Conservation (phyloP, 2,329 filamentous ascomycete genomes). For the Alternaria rosae region DNA sequence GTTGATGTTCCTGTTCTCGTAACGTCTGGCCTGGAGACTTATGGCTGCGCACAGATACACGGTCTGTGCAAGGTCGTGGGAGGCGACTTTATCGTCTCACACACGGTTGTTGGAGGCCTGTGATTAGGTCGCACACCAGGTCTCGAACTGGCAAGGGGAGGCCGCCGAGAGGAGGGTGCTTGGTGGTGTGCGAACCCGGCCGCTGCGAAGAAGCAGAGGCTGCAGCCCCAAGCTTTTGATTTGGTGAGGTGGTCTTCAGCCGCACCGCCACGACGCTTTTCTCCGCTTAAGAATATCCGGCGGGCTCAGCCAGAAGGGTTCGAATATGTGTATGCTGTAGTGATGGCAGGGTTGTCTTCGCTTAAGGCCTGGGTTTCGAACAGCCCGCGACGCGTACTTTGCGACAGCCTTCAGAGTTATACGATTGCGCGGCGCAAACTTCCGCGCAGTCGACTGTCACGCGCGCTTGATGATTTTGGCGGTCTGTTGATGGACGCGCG, state of each 20-base stretch:
- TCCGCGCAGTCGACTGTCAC: not conserved
- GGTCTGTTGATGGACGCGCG: conserved; percentile 4
- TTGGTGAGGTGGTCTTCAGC: conserved; percentile 13
- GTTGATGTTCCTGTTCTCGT: not conserved
- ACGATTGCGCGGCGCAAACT: not conserved
- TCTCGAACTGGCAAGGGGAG: not conserved
- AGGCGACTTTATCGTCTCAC: conserved; percentile 4
- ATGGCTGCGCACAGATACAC: not conserved
- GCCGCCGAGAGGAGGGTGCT: conserved; percentile 4
- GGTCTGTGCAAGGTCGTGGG: not conserved
- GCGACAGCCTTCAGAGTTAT: not conserved
- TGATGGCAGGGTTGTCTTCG: conserved; percentile 4
- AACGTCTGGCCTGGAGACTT: not conserved
- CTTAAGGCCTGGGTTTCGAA: conserved; percentile 1
- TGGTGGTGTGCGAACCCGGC: conserved; percentile 7
- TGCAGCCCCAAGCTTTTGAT: conserved; percentile 7
- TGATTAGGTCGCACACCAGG: not conserved
- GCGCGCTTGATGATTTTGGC: not conserved
- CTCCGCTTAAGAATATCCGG: conserved; percentile 11
- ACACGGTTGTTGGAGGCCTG: not conserved
- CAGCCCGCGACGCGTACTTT: not conserved
- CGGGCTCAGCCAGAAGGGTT: conserved; percentile 6
- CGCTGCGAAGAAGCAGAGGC: conserved; percentile 5
- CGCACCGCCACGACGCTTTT: conserved; percentile 21
- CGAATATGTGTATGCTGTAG: not conserved